Percentiles rank a stretch among this genome's conserved stretches.
Evolutionary conservation across 1,284 basidiomycete species (phyloP).

Genomic region (Pterula multifida): DNA sequence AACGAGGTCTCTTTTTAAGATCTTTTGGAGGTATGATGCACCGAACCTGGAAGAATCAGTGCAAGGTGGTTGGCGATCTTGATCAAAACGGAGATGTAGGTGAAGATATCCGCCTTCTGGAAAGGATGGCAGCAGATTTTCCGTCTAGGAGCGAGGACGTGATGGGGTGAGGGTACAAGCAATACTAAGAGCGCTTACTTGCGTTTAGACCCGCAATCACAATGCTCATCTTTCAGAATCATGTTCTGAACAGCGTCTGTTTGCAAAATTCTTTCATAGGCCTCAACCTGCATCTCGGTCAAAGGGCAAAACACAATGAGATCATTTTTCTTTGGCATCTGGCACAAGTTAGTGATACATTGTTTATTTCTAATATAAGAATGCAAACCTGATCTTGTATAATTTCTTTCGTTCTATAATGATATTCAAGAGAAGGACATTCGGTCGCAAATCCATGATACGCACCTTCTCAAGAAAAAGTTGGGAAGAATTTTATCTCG

Average conservation of each 20-base stretch:
- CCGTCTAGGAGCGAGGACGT: constrained; percentile 26
- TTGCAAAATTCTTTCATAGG: constrained; percentile 59
- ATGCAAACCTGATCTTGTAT: constrained; percentile 55
- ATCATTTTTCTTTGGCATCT: constrained; percentile 76
- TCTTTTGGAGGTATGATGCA: constrained; percentile 1
- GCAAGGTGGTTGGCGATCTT: constrained; percentile 81
- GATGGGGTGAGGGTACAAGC: constrained; percentile 6
- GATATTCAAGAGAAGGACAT: neutral
- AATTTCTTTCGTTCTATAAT: constrained; percentile 68
- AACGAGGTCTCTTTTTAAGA: too few relatives aligned
- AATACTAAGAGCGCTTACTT: constrained; percentile 12
- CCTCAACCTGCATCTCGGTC: constrained; percentile 49
- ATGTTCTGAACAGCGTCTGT: constrained; percentile 55
- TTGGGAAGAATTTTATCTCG: constrained; percentile 57
- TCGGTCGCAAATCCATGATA: neutral
- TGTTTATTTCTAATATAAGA: neutral
- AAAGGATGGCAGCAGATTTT: constrained; percentile 56
- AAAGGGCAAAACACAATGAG: constrained; percentile 86
- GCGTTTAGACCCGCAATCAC: constrained; percentile 61
- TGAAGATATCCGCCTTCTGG: constrained; percentile 51
- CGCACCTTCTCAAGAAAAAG: constrained; percentile 67
- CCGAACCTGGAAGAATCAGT: constrained; percentile 61
- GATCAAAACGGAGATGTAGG: constrained; percentile 67
- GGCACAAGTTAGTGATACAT: constrained; percentile 1
- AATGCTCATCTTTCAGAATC: constrained; percentile 53